Evolutionary conservation across 1,139 yeast genomes (phyloP), one percentile per base, ranked within the genome.

Genomic region (Zygosaccharomyces pseudobailii): DNA sequence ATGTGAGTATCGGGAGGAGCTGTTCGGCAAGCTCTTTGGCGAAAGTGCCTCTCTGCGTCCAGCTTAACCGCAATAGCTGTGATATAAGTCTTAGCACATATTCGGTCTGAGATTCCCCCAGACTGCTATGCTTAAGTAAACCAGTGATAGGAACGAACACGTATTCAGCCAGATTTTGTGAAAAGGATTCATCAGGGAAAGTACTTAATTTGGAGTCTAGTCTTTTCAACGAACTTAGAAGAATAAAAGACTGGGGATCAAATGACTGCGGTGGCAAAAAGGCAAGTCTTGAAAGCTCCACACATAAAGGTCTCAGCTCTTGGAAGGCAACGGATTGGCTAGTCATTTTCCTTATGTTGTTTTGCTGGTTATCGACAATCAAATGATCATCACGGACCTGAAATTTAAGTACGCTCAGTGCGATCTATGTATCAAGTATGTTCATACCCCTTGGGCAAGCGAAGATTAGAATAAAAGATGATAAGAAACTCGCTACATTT

Each of bases 91-190:
- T 59, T 7, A 80, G 57, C 1, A 76, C 61, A 25, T 67, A 62
- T 48, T 77, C 80, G 3, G 73, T 65, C 39, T 71, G 74, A 1
- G 71, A 53, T 45, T 74, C 77, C 2, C 75, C 71, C 1, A 79
- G 57, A 10, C 68, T 63, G 1, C 71, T 67, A 28, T 68, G 70
- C 51, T 76, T 75, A 33, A 83, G 62, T 2, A 82, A 59, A 48
- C 73, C 73, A 1, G 80, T 73, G 1, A 83, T 55, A 0, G 89
- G 88, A 23, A 79, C 75, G 60, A 80, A 82, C 2, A 82, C 71
- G 52, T 82, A 81, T 54, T 82, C 87, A 0, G 84, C 86, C 20
- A 82, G 60, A 28, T 69, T 69, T 0, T 70, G 55, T 0, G 79
- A 68, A 3, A 71, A 43, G 0, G 43, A 31, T 2, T 52, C 54